Conservation (phyloP, 495 filamentous ascomycete genomes). For the Tuber magnatum region DNA sequence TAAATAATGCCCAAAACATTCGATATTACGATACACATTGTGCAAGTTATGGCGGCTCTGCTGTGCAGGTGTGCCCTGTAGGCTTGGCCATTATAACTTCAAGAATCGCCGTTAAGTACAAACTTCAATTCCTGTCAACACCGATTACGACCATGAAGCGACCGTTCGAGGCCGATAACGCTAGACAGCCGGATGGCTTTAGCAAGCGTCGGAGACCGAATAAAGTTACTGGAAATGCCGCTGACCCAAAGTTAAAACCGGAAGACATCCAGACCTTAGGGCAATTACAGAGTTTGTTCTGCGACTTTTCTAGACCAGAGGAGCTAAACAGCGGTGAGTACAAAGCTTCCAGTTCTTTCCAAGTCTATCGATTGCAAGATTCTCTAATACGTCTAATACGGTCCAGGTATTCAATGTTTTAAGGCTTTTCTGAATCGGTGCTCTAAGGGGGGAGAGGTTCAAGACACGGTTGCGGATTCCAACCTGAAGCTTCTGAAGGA, state of each 20-base stretch:
- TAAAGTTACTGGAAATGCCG: constrained; percentile 3
- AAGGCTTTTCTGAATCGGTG: constrained; percentile 29
- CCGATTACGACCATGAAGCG: not conserved
- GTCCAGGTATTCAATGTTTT: constrained; percentile 31
- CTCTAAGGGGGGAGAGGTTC: constrained; percentile 19
- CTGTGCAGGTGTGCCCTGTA: not conserved
- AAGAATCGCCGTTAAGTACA: not conserved
- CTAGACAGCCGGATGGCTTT: constrained; percentile 11
- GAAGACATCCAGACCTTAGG: constrained; percentile 24
- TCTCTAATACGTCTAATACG: not conserved
- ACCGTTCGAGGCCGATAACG: not conserved
- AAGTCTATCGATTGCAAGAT: not conserved
- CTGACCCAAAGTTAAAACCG: not conserved
- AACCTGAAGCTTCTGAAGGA: constrained; percentile 36
- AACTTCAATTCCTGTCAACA: not conserved
- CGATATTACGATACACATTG: not conserved
- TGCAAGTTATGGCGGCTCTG: not conserved
- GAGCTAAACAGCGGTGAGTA: constrained; percentile 28
- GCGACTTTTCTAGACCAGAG: constrained; percentile 28
- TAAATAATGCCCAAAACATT: not conserved
- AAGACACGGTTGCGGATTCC: constrained; percentile 13
- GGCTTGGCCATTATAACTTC: not conserved
- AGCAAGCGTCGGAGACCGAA: constrained; percentile 21
- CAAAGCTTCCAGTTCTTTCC: not conserved
- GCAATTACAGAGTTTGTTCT: constrained; percentile 29